Percentiles rank a stretch among this genome's conserved stretches.
Evolutionary conservation across 192 early-diverging fungal species (phyloP).

Genomic region (Podila epigama): DNA sequence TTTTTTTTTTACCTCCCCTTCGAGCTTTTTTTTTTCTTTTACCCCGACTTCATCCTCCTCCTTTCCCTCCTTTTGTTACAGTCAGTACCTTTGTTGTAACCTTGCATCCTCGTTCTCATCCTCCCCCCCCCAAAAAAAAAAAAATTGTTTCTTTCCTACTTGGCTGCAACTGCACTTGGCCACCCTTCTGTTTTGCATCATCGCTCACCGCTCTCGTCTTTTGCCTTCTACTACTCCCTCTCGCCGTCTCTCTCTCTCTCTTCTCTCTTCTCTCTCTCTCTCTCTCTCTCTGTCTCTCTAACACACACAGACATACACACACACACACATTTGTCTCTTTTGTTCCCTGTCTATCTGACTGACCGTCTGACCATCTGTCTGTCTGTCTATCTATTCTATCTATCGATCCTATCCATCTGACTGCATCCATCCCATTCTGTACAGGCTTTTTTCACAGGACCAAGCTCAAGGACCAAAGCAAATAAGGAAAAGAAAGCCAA

Average conservation of each 20-base stretch:
- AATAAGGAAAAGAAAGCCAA: not conserved
- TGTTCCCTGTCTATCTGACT: not conserved
- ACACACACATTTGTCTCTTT: not conserved
- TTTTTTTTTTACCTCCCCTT: no score
- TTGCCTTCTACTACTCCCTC: no score
- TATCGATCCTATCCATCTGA: not conserved
- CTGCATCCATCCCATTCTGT: not conserved
- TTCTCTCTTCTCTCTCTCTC: conserved; percentile 6
- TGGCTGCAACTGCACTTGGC: no score
- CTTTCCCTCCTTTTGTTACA: no score
- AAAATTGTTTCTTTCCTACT: no score
- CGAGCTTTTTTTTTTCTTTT: no score
- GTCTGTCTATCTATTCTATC: not conserved
- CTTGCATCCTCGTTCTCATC: no score
- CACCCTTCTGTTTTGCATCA: no score
- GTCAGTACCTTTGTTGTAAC: no score
- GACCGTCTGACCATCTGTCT: not conserved
- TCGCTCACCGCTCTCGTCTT: no score
- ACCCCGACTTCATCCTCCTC: no score
- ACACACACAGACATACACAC: conserved; percentile 1
- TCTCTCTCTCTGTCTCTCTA: conserved; percentile 4
- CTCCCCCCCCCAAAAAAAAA: no score
- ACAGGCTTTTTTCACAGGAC: not conserved
- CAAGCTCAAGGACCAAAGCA: not conserved
- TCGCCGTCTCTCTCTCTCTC: conserved; percentile 3